Evolutionary conservation across 768 basidiomycete genomes (phyloP).

Genomic region (Epithele typhae): DNA sequence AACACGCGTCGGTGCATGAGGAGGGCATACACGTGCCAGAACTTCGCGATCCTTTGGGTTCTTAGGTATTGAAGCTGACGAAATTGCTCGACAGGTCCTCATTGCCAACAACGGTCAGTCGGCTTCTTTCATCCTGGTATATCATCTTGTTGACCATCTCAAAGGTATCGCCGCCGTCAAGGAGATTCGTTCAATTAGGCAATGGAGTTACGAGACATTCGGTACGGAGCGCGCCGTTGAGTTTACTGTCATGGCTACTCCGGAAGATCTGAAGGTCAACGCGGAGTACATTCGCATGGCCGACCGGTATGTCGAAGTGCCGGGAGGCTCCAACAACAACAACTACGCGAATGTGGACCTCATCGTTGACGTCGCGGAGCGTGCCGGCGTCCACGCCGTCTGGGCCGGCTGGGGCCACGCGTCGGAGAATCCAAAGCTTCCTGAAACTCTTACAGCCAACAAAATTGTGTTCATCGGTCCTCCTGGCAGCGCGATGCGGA

Average conservation of each 20-base stretch:
- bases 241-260: conserved; percentile 99
- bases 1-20: background rate
- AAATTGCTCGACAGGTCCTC: conserved; percentile 59
- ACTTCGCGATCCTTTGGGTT: no score
- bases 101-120: conserved; percentile 93
- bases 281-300: conserved; percentile 99
- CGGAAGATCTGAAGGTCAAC: conserved; percentile 97
- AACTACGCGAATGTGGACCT: conserved; percentile 99
- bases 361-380: conserved; percentile 96
- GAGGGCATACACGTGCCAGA: background rate
- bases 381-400: conserved; percentile 95
- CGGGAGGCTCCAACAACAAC: conserved; percentile 98
- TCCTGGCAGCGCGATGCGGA: conserved; percentile 98
- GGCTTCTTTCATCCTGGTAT: background rate
- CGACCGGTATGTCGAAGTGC: conserved; percentile 97
- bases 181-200: conserved; percentile 96
- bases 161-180: conserved; percentile 97
- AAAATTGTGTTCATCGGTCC: conserved; percentile 99
- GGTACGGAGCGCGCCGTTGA: conserved; percentile 94
- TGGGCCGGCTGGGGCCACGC: conserved; percentile 99
- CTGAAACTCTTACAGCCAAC: conserved; percentile 87
- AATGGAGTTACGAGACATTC: conserved; percentile 99
- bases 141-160: conserved; percentile 10
- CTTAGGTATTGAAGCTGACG: background rate
- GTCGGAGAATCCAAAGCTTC: conserved; percentile 95